Evolutionary conservation across 2,329 filamentous ascomycete species (phyloP).

Genomic region (Colletotrichum tropicicola): DNA sequence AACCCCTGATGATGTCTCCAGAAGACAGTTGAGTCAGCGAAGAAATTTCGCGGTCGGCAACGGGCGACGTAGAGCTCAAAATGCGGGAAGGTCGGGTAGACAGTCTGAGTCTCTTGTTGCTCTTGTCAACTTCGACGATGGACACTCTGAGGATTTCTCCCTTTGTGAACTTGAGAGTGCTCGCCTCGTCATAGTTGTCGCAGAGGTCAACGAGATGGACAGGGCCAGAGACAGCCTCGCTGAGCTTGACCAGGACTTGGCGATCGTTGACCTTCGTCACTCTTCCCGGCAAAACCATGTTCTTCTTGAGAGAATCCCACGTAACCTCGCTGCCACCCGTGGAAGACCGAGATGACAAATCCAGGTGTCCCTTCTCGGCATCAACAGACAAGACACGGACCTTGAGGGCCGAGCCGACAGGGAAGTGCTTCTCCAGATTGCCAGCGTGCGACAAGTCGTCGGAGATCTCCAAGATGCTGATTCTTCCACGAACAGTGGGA

Average conservation of each 20-base stretch:
- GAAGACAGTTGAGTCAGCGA: conserved; percentile 75
- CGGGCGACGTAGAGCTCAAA: conserved; percentile 82
- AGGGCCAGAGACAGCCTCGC: conserved; percentile 80
- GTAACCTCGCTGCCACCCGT: conserved; percentile 65
- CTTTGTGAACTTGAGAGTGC: conserved; percentile 78
- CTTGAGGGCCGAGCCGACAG: conserved; percentile 86
- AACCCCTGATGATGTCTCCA: conserved; percentile 87
- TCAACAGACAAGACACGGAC: conserved; percentile 83
- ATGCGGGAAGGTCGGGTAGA: conserved; percentile 89
- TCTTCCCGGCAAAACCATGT: conserved; percentile 83
- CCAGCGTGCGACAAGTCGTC: conserved; percentile 84
- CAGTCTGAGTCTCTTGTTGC: conserved; percentile 85
- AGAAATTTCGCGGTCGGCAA: conserved; percentile 83
- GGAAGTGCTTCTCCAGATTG: conserved; percentile 82
- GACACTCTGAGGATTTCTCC: conserved; percentile 91
- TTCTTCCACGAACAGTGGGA: conserved; percentile 85
- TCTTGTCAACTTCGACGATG: conserved; percentile 79
- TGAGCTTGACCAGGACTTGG: conserved; percentile 85
- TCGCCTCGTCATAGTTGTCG: conserved; percentile 86
- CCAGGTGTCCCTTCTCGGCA: conserved; percentile 75
- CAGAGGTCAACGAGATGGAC: conserved; percentile 84
- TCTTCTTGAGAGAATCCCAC: conserved; percentile 77
- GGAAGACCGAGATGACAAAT: conserved; percentile 81
- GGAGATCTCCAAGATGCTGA: conserved; percentile 84
- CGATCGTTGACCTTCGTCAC: conserved; percentile 88